Conservation (phyloP, 306 rosid species). For the Trichosanthes cucumerina region DNA sequence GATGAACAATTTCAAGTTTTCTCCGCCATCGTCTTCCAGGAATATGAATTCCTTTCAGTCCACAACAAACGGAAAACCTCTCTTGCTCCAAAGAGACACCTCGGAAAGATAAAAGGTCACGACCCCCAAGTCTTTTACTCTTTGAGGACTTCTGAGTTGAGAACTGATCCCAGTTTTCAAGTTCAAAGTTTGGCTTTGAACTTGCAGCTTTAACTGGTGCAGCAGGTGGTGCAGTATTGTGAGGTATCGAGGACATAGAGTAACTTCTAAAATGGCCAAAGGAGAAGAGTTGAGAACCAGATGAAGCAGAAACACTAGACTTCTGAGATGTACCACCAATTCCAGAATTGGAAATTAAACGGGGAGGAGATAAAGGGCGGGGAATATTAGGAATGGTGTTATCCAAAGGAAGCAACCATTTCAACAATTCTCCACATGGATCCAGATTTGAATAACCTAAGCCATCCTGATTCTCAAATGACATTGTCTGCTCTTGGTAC, state of each 20-base stretch:
- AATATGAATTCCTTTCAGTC: conserved; percentile 71
- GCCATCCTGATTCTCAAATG: conserved; percentile 30
- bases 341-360: conserved; percentile 44
- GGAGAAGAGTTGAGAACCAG: conserved; percentile 61
- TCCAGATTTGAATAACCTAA: conserved; percentile 37
- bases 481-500: conserved; percentile 32
- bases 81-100: conserved; percentile 81
- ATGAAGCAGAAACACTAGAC: conserved; percentile 32
- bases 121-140: conserved; percentile 32
- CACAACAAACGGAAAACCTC: conserved; percentile 86
- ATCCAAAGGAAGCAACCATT: conserved; percentile 89
- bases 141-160: conserved; percentile 40
- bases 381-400: conserved; percentile 38
- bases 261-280: conserved; percentile 77
- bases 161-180: conserved; percentile 65
- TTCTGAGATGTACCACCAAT: conserved; percentile 43
- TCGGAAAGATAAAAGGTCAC: conserved; percentile 75
- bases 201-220: conserved; percentile 51
- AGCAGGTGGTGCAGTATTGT: conserved; percentile 34
- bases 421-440: conserved; percentile 69
- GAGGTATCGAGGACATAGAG: conserved; percentile 94
- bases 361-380: conserved; percentile 52
- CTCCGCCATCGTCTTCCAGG: conserved; percentile 98
- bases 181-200: conserved; percentile 74
- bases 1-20: conserved; percentile 82